Conservation (phyloP, 2,329 filamentous ascomycete species). For the Talaromyces atroroseus region DNA sequence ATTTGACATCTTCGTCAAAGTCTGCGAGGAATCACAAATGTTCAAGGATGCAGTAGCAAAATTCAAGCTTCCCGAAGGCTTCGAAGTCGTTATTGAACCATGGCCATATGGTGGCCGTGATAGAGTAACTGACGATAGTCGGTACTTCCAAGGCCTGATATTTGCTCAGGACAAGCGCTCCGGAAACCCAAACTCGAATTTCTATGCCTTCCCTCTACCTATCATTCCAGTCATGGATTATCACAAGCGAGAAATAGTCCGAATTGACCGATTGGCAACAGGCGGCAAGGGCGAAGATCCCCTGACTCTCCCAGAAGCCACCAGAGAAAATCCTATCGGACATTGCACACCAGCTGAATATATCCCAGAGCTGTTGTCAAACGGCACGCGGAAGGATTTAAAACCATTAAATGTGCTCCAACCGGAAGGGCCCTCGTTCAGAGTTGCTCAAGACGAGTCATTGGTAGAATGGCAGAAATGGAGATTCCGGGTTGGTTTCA, state of each 20-base stretch:
- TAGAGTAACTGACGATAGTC: conserved; percentile 40
- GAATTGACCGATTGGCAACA: conserved; percentile 54
- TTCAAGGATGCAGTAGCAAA: conserved; percentile 50
- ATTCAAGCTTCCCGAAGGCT: conserved; percentile 50
- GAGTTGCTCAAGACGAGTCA: conserved; percentile 48
- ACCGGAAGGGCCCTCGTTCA: conserved; percentile 60
- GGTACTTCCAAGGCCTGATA: conserved; percentile 50
- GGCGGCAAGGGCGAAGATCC: conserved; percentile 45
- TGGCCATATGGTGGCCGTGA: conserved; percentile 55
- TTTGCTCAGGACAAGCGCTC: conserved; percentile 41
- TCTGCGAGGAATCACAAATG: conserved; percentile 47
- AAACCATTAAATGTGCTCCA: conserved; percentile 63
- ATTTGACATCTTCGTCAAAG: conserved; percentile 44
- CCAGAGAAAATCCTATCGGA: conserved; percentile 45
- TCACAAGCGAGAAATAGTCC: conserved; percentile 49
- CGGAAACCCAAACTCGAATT: conserved; percentile 53
- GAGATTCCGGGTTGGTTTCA: conserved; percentile 57
- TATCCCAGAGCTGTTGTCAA: conserved; percentile 43
- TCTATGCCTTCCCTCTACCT: conserved; percentile 56
- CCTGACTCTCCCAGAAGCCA: conserved; percentile 32
- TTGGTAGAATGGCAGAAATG: conserved; percentile 63
- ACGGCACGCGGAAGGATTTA: conserved; percentile 45
- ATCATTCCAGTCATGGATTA: conserved; percentile 53
- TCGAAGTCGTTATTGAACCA: conserved; percentile 52
- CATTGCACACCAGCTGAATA: conserved; percentile 52